phyloP scores from a whole-genome alignment of 148 eudicot species.

The Chenopodium berlandieri region DNA sequence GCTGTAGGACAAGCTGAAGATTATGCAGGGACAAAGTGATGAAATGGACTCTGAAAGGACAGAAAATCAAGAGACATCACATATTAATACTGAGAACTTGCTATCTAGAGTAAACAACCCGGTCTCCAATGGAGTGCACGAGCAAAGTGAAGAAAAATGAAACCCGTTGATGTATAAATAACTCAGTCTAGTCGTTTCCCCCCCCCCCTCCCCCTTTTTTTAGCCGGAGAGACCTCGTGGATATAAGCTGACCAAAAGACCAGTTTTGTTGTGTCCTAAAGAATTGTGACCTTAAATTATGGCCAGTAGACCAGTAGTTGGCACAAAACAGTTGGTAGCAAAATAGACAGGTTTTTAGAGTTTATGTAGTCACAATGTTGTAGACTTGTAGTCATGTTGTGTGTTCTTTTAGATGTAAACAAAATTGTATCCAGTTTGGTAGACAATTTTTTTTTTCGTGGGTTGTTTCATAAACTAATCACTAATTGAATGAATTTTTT shows the following conservation, averaged over 20 bases:
- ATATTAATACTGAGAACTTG: slow-evolving; percentile 35
- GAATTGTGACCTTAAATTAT: not conserved
- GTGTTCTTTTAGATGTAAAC: not conserved
- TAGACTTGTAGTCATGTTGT: not conserved
- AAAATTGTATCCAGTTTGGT: not conserved
- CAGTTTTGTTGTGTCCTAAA: not conserved
- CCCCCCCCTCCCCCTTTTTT: not conserved
- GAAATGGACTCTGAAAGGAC: slow-evolving; percentile 17
- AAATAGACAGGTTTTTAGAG: not conserved
- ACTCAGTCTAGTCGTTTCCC: not conserved
- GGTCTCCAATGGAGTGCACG: slow-evolving; percentile 25
- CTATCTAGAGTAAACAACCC: slow-evolving; percentile 34
- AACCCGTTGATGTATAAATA: not conserved
- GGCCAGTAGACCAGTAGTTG: not conserved
- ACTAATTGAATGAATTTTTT: not conserved
- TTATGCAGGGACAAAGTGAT: slow-evolving; percentile 27
- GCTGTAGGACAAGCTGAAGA: slow-evolving; percentile 35
- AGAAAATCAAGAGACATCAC: slow-evolving; percentile 16
- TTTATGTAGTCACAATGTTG: not conserved
- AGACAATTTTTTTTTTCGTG: too few relatives aligned
- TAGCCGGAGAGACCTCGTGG: not conserved
- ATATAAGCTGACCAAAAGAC: not conserved
- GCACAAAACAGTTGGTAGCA: slow-evolving; percentile 8
- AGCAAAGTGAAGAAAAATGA: slow-evolving; percentile 18
- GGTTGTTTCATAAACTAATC: not conserved